phyloP scores from a whole-genome alignment of 129 eudicot species.

The Solidago caesia region DNA sequence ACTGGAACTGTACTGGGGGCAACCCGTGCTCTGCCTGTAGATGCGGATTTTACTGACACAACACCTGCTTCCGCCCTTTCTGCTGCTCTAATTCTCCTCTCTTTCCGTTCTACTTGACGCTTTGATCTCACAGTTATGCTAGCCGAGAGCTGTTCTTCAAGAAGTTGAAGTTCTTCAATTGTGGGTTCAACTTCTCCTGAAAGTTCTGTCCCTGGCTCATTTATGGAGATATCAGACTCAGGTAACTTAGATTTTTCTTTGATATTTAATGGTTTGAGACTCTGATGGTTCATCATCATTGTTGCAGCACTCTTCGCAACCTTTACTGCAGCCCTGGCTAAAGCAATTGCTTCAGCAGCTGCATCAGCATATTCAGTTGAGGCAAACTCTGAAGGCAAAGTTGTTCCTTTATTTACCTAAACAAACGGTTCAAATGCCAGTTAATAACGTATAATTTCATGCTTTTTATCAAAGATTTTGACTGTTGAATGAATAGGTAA shows the following conservation, averaged over 20 bases:
- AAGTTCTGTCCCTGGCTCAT: conserved; percentile 21
- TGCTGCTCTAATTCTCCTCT: conserved; percentile 62
- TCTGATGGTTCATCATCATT: conserved; percentile 39
- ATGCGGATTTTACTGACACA: conserved; percentile 57
- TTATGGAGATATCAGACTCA: conserved; percentile 32
- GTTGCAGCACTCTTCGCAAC: conserved; percentile 85
- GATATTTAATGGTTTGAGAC: conserved; percentile 25
- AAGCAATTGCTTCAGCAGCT: conserved; percentile 89
- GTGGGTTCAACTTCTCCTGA: conserved; percentile 57
- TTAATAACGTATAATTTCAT: not conserved
- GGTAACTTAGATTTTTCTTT: conserved; percentile 21
- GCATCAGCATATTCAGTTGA: conserved; percentile 74
- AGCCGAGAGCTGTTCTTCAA: conserved; percentile 50
- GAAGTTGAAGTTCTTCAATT: conserved; percentile 63
- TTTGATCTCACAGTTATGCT: conserved; percentile 77
- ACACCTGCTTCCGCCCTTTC: conserved; percentile 68
- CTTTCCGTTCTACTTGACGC: conserved; percentile 76
- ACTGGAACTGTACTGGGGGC: conserved; percentile 48
- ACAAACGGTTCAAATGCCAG: conserved; percentile 6
- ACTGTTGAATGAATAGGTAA: not conserved
- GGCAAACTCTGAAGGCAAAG: conserved; percentile 47
- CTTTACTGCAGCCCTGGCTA: conserved; percentile 77
- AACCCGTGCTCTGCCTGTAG: conserved; percentile 39
- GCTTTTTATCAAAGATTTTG: not conserved
- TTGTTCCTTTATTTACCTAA: conserved; percentile 53